Conservation (phyloP, 176 grass and related monocot genomes). For the Aegilops sharonensis region DNA sequence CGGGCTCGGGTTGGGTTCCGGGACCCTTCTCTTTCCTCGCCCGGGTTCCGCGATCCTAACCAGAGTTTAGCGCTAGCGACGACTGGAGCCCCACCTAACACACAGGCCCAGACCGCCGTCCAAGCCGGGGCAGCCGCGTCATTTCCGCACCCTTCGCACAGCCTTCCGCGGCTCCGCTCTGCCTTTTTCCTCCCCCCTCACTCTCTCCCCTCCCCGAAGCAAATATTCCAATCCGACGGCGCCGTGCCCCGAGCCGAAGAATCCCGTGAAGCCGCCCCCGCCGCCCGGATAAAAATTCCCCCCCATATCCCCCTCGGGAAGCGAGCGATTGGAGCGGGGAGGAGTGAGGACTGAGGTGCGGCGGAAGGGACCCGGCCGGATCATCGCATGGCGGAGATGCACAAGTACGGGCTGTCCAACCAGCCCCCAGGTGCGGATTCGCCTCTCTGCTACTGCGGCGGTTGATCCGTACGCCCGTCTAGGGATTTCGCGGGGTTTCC, state of each 20-base stretch:
- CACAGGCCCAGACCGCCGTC: not conserved
- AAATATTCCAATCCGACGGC: slow-evolving; percentile 65
- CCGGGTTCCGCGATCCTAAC: not conserved
- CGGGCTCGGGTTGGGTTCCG: not conserved
- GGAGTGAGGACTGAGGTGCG: not conserved
- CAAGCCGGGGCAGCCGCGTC: slow-evolving; percentile 13
- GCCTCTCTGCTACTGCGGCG: not conserved
- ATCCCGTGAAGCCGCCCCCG: slow-evolving; percentile 31
- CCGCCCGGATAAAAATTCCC: slow-evolving; percentile 39
- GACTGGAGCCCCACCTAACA: not conserved
- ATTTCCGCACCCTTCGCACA: not conserved
- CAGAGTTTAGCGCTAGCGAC: slow-evolving; percentile 14
- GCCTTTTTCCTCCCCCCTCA: not conserved
- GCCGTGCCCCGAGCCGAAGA: slow-evolving; percentile 18
- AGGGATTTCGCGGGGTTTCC: not conserved
- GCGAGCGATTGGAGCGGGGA: not conserved
- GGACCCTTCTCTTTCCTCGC: not conserved
- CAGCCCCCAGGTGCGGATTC: slow-evolving; percentile 45
- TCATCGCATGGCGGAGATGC: slow-evolving; percentile 57
- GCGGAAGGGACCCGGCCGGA: slow-evolving; percentile 9
- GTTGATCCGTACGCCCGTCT: slow-evolving; percentile 6
- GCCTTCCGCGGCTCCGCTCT: not conserved
- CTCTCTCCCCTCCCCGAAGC: slow-evolving; percentile 20
- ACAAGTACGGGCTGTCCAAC: slow-evolving; percentile 35
- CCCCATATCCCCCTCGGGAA: slow-evolving; percentile 22